A percentile compares a stretch with the other conserved stretches of the same genome.
Conservation (phyloP, 2,329 filamentous ascomycete species). For the Cryphonectria nitschkei region DNA sequence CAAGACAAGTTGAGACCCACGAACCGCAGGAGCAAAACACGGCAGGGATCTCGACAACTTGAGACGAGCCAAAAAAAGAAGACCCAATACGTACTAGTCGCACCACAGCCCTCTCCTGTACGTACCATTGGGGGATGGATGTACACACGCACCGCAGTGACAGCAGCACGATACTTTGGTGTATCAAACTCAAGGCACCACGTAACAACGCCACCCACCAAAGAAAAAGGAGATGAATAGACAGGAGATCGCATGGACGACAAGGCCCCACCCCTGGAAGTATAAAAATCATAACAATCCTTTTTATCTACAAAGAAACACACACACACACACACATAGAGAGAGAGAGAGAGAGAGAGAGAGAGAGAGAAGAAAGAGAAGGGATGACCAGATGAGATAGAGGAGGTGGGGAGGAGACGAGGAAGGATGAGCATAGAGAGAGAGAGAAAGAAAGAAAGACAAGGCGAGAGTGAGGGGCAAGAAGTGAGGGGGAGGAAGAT, state of each 20-base stretch:
- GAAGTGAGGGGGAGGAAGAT: not conserved
- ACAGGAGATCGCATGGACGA: not conserved
- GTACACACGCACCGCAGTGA: not conserved
- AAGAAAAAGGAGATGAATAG: not conserved
- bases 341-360: not conserved
- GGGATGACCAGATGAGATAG: not conserved
- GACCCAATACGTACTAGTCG: not conserved
- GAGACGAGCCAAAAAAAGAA: slow-evolving; percentile 15
- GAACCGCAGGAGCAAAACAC: not conserved
- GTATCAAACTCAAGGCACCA: not conserved
- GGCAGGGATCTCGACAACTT: not conserved
- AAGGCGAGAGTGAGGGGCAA: not conserved
- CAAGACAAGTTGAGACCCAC: not conserved
- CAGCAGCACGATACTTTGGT: not conserved
- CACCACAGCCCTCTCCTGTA: not conserved
- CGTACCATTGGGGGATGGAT: not conserved
- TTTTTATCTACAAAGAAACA: no score
- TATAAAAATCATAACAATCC: not conserved
- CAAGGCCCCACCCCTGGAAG: not conserved
- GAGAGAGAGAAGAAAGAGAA: not conserved
- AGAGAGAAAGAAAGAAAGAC: not conserved
- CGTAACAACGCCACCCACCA: not conserved
- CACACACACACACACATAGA: not conserved
- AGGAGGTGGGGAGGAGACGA: not conserved
- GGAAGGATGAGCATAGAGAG: not conserved